These are phyloP conservation scores for Phellinidium pouzarii DNA, from an alignment of 1,284 basidiomycete species.

Conservation along the genomic window DNA sequence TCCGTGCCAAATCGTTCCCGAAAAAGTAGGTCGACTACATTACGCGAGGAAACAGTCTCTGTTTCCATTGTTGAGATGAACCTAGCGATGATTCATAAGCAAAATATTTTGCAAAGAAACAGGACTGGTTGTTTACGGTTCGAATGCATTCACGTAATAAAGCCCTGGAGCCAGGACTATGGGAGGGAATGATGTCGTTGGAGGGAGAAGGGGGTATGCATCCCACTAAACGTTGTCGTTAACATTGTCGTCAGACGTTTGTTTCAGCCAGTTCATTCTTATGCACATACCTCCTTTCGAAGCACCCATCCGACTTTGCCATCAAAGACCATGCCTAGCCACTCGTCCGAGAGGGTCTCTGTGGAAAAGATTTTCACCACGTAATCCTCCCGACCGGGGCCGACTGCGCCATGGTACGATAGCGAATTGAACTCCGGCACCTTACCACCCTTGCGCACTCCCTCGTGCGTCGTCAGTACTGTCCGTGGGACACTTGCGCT, in stretches of 20 bases:
- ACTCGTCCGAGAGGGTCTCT: conserved; percentile 55
- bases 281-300: conserved; percentile 70
- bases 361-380: conserved; percentile 86
- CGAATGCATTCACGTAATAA: conserved; percentile 87
- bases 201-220: conserved; percentile 67
- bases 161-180: conserved; percentile 70
- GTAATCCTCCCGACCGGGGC: conserved; percentile 40
- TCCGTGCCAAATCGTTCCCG: conserved; percentile 58
- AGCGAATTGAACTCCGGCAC: conserved; percentile 85
- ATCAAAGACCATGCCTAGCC: conserved; percentile 58
- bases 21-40: conserved; percentile 73
- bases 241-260: too few relatives aligned
- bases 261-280: too few relatives aligned
- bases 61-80: conserved; percentile 90
- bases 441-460: conserved; percentile 40
- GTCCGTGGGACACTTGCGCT: conserved; percentile 49
- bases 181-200: conserved; percentile 65
- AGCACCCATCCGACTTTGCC: conserved; percentile 76
- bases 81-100: conserved; percentile 30
- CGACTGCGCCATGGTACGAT: conserved; percentile 70
- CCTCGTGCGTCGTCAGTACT: conserved; percentile 69
- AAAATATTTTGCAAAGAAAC: conserved; percentile 14
- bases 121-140: conserved; percentile 50
- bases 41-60: conserved; percentile 77
- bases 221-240: conserved; percentile 49